Evolutionary conservation across 768 basidiomycete genomes (phyloP).

Genomic region (Phylloporus arenicola): DNA sequence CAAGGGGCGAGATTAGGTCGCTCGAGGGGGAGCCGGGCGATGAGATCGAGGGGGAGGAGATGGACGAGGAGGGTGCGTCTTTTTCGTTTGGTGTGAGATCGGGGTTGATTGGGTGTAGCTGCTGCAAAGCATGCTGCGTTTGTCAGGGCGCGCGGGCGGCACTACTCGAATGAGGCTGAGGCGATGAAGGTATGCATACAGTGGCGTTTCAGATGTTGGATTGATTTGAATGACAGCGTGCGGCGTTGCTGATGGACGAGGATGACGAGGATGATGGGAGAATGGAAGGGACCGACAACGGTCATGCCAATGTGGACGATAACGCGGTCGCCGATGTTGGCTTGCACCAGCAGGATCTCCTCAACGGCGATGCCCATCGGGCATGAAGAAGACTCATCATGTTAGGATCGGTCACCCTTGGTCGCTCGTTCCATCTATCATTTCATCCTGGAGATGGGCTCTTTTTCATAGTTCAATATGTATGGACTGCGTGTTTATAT

Average conservation of each 20-base stretch:
- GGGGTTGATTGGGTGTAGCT: slow-evolving; percentile 39
- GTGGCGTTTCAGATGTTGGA: background rate
- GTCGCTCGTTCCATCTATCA: background rate
- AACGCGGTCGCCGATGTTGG: background rate
- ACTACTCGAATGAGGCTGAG: slow-evolving; percentile 88
- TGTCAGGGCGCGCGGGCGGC: slow-evolving; percentile 71
- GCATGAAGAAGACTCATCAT: slow-evolving; percentile 2
- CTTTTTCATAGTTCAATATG: background rate
- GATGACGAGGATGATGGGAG: slow-evolving; percentile 39
- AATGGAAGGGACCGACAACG: background rate
- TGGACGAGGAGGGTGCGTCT: slow-evolving; percentile 78
- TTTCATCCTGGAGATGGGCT: slow-evolving; percentile 1
- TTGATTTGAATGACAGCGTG: slow-evolving; percentile 41
- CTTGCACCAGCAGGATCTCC: background rate
- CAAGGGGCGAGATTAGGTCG: slow-evolving; percentile 52
- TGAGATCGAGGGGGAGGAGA: slow-evolving; percentile 71
- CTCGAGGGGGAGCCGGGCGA: slow-evolving; percentile 39
- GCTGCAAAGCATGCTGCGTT: slow-evolving; percentile 80
- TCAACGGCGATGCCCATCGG: slow-evolving; percentile 22
- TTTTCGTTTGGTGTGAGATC: background rate
- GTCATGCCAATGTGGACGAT: slow-evolving; percentile 9
- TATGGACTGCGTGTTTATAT: background rate
- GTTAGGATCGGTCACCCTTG: slow-evolving; percentile 1
- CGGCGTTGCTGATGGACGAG: slow-evolving; percentile 58
- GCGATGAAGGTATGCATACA: slow-evolving; percentile 72